Conservation (phyloP, 441 rosid species). For the Breynia disticha region DNA sequence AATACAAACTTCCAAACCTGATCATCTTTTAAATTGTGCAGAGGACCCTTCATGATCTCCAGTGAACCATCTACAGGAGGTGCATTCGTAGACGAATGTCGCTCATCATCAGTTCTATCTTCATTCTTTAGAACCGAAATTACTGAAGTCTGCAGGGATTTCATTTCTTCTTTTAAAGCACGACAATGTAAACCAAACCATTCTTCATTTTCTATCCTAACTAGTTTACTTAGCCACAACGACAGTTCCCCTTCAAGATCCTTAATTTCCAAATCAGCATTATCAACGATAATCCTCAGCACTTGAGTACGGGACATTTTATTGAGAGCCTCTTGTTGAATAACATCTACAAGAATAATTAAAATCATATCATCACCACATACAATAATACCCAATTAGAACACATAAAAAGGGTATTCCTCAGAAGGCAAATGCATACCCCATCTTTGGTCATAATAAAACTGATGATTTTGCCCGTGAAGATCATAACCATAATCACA, state of each 20-base stretch:
- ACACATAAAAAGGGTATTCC: conserved; percentile 1
- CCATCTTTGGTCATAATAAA: conserved; percentile 35
- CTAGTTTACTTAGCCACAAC: conserved; percentile 34
- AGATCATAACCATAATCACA: conserved; percentile 15
- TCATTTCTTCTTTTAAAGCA: conserved; percentile 35
- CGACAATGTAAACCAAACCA: conserved; percentile 34
- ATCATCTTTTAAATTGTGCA: conserved; percentile 20
- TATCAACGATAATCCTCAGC: conserved; percentile 36
- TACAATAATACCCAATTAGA: not conserved
- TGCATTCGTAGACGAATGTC: conserved; percentile 23
- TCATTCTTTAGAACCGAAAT: conserved; percentile 27
- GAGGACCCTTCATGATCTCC: conserved; percentile 32
- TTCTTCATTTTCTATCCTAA: conserved; percentile 41
- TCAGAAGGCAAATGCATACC: conserved; percentile 26
- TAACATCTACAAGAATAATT: conserved; percentile 27
- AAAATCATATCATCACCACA: not conserved
- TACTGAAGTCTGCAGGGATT: conserved; percentile 24
- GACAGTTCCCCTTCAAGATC: conserved; percentile 39
- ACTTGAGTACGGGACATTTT: conserved; percentile 48
- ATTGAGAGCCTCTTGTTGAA: conserved; percentile 47
- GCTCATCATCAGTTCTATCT: conserved; percentile 22
- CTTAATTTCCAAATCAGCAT: conserved; percentile 41
- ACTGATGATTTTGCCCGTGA: conserved; percentile 30
- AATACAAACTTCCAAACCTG: conserved; percentile 24
- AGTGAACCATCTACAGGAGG: conserved; percentile 33